Conservation (phyloP, 2,329 filamentous ascomycete species). For the Raffaelea albimanens region DNA sequence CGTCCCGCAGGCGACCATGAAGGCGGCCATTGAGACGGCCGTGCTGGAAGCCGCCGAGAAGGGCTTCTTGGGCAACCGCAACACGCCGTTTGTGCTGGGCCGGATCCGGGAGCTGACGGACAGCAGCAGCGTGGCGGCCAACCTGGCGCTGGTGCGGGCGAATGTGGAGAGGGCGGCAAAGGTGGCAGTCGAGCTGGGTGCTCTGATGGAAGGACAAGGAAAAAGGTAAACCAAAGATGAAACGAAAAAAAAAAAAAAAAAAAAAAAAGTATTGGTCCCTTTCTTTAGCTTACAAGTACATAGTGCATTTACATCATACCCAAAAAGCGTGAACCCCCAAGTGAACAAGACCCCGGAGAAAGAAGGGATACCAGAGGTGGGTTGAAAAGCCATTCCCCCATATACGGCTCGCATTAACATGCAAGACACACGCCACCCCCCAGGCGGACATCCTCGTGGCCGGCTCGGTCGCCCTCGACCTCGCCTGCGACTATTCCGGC, state of each 20-base stretch:
- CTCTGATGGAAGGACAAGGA: constrained; percentile 3
- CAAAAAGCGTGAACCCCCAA: too few species aligned
- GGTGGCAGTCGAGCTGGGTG: constrained; percentile 39
- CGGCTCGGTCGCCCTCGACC: constrained; percentile 81
- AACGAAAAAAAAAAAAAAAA: constrained; percentile 1
- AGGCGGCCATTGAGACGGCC: constrained; percentile 57
- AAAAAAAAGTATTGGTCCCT: neutral
- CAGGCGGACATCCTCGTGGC: constrained; percentile 66
- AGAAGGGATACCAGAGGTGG: too few species aligned
- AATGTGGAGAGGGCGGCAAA: constrained; percentile 47
- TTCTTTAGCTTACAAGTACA: neutral
- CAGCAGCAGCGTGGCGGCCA: constrained; percentile 62
- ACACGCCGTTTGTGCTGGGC: constrained; percentile 74
- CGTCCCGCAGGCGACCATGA: constrained; percentile 63
- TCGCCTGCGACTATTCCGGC: constrained; percentile 65
- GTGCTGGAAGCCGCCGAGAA: constrained; percentile 54
- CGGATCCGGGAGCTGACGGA: constrained; percentile 73
- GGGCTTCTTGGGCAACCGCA: constrained; percentile 62
- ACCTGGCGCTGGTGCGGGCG: constrained; percentile 50
- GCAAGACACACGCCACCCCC: neutral
- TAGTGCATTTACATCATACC: constrained; percentile 4
- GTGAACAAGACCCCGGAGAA: too few species aligned
- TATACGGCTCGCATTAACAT: too few species aligned
- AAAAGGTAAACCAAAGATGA: constrained; percentile 4
- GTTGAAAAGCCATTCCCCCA: too few species aligned